Evolutionary conservation across 108 stramenopile species (phyloP), one percentile per base, ranked within the genome.

Genomic region (Phaeodactylum tricornutum): DNA sequence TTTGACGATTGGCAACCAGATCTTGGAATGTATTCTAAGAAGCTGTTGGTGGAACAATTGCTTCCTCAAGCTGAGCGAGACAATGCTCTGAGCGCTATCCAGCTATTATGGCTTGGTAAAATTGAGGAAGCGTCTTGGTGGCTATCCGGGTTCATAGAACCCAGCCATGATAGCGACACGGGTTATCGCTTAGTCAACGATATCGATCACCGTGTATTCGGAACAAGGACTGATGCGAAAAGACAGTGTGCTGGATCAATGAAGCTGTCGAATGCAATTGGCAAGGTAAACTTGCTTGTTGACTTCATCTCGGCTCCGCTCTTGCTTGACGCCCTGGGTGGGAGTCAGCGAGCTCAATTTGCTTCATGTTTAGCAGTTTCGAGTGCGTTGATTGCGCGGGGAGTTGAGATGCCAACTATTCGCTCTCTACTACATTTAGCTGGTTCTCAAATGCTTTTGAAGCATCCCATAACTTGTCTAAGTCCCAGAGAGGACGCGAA

Each of bases 331-430:
- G 53, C 29, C 25, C 59, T 84, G 71, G 66, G 75, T 4, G 64
- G 72, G 0, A 62, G 57, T 33, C 58, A 36, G 47, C 55, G 75
- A 32, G 61, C 81, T 8, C 43, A 64, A 34, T 71, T 75, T 54
- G 67, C 80, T 17, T 68, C 77, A 11, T 56, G 74, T 26, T 38
- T 89, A 20, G 27, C 61, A 44, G 66, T 82, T 24, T 68, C 77
- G 21, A 49, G 64, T 29, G 61, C 72, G 6, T 50, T 84, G 26
- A 66, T 43, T 7, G 54, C 66, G 3, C 34, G 75, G 32, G 87
- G 87, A 2, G 71, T 83, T 29, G 82, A 84, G 26, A 29, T 88
- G 11, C 74, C 81, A n/a, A n/a, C n/a, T n/a, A n/a, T n/a, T n/a
- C n/a, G n/a, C n/a, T n/a, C n/a, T n/a, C n/a, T n/a, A n/a, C n/a